Conservation (phyloP, 768 basidiomycete genomes). For the Mycena galericulata region DNA sequence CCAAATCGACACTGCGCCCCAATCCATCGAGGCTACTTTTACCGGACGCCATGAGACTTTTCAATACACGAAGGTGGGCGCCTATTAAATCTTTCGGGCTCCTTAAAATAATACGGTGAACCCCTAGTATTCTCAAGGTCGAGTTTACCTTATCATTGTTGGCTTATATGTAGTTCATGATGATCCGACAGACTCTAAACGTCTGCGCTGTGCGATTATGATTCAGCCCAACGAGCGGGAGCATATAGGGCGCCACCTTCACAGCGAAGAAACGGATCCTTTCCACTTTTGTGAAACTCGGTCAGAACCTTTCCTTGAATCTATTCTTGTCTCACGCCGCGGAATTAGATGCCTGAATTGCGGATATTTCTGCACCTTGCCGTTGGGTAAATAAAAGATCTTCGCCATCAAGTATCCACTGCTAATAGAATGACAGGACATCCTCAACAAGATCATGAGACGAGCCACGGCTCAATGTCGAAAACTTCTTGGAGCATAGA, state of each 20-base stretch:
- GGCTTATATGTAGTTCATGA: too few species aligned
- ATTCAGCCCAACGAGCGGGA: conserved; percentile 54
- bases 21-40: conserved; percentile 71
- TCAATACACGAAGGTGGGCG: conserved; percentile 68
- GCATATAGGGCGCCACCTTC: conserved; percentile 62
- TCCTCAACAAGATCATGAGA: conserved; percentile 69
- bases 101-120: neutral
- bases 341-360: conserved; percentile 56
- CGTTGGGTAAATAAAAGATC: conserved; percentile 43
- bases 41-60: conserved; percentile 69
- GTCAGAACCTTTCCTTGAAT: conserved; percentile 31
- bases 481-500: conserved; percentile 67
- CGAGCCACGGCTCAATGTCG: conserved; percentile 73
- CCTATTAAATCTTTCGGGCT: neutral
- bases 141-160: conserved; percentile 16
- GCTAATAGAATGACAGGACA: conserved; percentile 55
- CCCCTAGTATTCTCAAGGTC: conserved; percentile 66
- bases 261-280: conserved; percentile 53
- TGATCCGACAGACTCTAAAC: conserved; percentile 66
- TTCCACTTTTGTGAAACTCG: conserved; percentile 67
- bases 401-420: neutral
- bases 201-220: conserved; percentile 58
- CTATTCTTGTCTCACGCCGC: neutral
- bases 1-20: conserved; percentile 68
- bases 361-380: conserved; percentile 68